phyloP scores from a whole-genome alignment of 192 early-diverging fungal species.

The Rhizophagus clarus region DNA sequence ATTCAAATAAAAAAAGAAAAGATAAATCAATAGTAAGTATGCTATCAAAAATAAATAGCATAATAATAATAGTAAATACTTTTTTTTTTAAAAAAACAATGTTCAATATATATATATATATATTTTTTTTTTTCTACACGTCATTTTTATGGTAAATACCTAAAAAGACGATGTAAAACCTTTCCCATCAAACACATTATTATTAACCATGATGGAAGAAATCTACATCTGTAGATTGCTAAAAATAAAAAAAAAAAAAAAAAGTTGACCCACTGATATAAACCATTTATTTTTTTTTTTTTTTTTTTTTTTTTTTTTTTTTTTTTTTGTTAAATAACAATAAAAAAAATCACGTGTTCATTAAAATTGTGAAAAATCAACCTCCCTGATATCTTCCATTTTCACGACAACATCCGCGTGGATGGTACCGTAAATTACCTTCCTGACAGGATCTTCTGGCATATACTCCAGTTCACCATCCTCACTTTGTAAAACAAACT shows the following conservation, averaged over 20 bases:
- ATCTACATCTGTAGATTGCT: neutral
- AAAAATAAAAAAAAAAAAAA: neutral
- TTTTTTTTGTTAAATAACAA: neutral
- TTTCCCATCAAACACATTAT: neutral
- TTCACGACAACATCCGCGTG: conserved; percentile 28
- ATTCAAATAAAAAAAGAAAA: neutral
- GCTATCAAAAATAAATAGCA: neutral
- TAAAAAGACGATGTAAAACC: neutral
- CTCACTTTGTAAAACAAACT: conserved; percentile 30
- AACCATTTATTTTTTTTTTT: no score
- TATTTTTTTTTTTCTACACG: neutral
- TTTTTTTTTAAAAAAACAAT: neutral
- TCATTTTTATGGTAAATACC: neutral
- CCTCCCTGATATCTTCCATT: conserved; percentile 28
- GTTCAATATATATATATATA: conserved; percentile 1
- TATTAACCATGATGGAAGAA: neutral
- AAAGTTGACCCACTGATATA: neutral
- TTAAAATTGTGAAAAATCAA: conserved; percentile 32
- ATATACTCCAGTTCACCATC: conserved; percentile 33
- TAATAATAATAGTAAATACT: neutral
- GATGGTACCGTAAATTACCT: conserved; percentile 17
- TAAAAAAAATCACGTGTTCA: neutral
- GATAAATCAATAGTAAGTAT: neutral
- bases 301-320: no score
- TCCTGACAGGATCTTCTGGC: conserved; percentile 30